These are phyloP conservation scores for Blastobotrys indianensis DNA, from an alignment of 1,139 yeast species.

Conservation along the genomic window DNA sequence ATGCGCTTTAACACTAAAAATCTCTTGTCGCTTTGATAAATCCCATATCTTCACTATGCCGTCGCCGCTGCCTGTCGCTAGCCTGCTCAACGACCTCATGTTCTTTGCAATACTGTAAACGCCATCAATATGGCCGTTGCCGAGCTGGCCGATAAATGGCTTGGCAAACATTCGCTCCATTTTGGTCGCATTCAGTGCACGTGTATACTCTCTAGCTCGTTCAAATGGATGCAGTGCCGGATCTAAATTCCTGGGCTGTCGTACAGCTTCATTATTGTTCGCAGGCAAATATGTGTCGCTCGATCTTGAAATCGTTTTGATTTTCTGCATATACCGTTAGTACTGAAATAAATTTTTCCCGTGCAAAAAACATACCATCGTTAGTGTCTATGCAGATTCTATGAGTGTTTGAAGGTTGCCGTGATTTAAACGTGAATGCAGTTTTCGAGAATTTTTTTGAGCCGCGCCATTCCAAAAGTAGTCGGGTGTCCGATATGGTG, in stretches of 20 bases:
- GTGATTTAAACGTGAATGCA: no score
- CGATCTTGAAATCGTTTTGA: slow-evolving; percentile 85
- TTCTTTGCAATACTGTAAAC: slow-evolving; percentile 86
- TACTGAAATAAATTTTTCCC: not conserved
- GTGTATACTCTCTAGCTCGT: slow-evolving; percentile 91
- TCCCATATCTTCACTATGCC: slow-evolving; percentile 96
- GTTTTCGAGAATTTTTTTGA: no score
- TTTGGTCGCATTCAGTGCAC: slow-evolving; percentile 92
- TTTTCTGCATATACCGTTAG: slow-evolving; percentile 44
- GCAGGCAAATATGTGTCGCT: slow-evolving; percentile 90
- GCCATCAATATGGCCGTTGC: slow-evolving; percentile 93
- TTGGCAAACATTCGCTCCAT: slow-evolving; percentile 95
- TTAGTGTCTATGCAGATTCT: slow-evolving; percentile 2
- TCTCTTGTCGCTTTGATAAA: slow-evolving; percentile 64
- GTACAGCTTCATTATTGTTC: slow-evolving; percentile 78
- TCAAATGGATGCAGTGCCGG: slow-evolving; percentile 97
- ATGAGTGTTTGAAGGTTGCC: no score
- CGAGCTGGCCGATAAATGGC: slow-evolving; percentile 93
- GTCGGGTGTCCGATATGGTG: no score
- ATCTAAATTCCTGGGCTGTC: slow-evolving; percentile 82
- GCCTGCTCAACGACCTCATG: slow-evolving; percentile 57
- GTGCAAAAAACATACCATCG: slow-evolving; percentile 1
- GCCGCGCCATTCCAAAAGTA: no score
- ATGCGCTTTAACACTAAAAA: slow-evolving; percentile 79
- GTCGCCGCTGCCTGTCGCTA: slow-evolving; percentile 93